Base-by-base conservation (phyloP, 2,329 filamentous ascomycete species). In the Ophiocordyceps camponoti-saundersi region DNA sequence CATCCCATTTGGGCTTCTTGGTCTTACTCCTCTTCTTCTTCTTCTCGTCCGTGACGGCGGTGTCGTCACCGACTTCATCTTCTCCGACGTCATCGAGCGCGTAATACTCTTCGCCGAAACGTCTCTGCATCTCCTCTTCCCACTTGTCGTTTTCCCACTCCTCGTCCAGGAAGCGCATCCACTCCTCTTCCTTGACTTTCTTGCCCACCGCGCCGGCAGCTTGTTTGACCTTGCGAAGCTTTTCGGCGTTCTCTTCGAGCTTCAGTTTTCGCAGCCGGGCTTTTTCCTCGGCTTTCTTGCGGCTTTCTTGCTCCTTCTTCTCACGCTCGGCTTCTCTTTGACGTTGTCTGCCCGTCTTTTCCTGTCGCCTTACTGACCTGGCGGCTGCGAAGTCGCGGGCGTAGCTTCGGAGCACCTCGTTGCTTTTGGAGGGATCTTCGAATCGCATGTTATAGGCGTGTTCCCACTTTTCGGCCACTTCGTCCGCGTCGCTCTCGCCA, bases 391-490 rank as follows among this genome's bases (percentile, higher is more conserved):
- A 73, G 59, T 94, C 87, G 77, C 90, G 82, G 48, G 90, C 83
- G 65, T 95, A 94, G 6, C 89, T 87, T 57, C 83, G 80, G 30
- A 98, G 70, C 45, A 84, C 80, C 64, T 95, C 87, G 59, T 95
- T 95, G 56, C 85, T 80, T 59, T 85, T 88, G 49, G 75, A 75
- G 0, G 92, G 88, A 56, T 96, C 85, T 61, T 98, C 92, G 58
- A 98, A 98, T 32, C 92, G 83, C 65, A 95, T 67, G 66, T 98
- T 98, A 68, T 95, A 98, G 5, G 89, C 89, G 53, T 85, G 75
- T 65, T 98, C 92, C 57, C 90, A 94, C 50, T 82, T 79, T 42
- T 96, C 90, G 23, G 89, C 89, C 43, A 77, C 73, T 29, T 85
- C 79, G 44, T 87, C 41, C 10, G 21, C 23, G 12, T 43, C 71